Evolutionary conservation across 2,329 filamentous ascomycete species (phyloP), one percentile per base, ranked within the genome.

Genomic region (Xylaria sp.): DNA sequence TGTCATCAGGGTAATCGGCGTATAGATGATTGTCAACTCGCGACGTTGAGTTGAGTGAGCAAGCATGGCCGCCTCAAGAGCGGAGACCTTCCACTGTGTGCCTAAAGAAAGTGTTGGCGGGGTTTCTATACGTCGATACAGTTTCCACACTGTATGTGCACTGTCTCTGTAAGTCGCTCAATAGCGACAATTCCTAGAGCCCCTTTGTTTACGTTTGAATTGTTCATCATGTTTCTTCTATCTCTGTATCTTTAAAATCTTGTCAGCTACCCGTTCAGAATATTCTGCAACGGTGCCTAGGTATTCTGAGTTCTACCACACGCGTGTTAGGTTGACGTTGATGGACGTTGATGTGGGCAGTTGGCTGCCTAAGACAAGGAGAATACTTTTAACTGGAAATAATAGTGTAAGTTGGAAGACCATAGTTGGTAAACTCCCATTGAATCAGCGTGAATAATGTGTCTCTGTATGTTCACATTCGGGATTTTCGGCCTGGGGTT

Each of bases 71-170:
- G 36, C 25, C 34, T 48, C 30, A 23, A 23, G 53, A 60, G 60
- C 56, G 60, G 61, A 64, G 52, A 61, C 61, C 9, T 36, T 34
- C 39, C 41, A 63, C 41, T 39, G 61, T 63, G 53, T 46, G 60
- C 32, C 39, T n/a, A 45, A 32, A 57, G 30, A 25, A 55, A 30
- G 12, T 30, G 25, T n/a, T 0, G 34, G 23, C 7, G 13, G 20
- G 58, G 41, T 3, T 50, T 36, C 12, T 28, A 45, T 15, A 45
- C 52, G 55, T 25, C n/a, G 3, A 18, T 65, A 70, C 60, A 50
- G 68, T 70, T 0, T 55, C 6, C 3, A 30, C 7, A 64, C 66
- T 59, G 56, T 70, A 23, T 32, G 3, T 3, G 0, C n/a, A 67
- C 65, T 56, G 61, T 70, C 1, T 10, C 13, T 28, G 20, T 39